A percentile compares a stretch with the other conserved stretches of the same genome.
These are phyloP conservation scores for Gloeopeniophorella convolvens DNA, from an alignment of 768 basidiomycete genomes.

Conservation along the genomic window DNA sequence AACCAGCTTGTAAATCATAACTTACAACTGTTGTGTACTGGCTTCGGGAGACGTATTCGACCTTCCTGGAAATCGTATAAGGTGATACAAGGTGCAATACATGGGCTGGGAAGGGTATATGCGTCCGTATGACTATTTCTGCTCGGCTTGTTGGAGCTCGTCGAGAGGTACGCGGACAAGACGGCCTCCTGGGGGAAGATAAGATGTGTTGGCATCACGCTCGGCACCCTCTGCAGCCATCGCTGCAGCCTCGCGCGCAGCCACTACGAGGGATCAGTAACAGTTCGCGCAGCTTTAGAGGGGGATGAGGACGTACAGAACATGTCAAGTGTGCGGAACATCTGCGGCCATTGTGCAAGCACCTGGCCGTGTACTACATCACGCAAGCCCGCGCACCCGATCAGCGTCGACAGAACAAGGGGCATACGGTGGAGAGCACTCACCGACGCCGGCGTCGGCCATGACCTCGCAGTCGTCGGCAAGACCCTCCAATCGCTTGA, in stretches of 20 bases:
- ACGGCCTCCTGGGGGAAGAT: slow-evolving; percentile 42
- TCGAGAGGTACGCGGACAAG: slow-evolving; percentile 72
- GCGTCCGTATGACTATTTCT: slow-evolving; percentile 15
- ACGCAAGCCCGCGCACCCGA: no score
- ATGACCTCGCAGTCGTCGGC: slow-evolving; percentile 73
- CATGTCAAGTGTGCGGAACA: slow-evolving; percentile 68
- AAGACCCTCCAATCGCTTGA: slow-evolving; percentile 61
- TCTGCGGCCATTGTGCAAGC: slow-evolving; percentile 73
- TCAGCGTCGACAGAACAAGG: no score
- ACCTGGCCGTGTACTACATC: slow-evolving; percentile 71
- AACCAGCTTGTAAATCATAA: slow-evolving; percentile 5
- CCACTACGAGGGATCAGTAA: slow-evolving; percentile 34
- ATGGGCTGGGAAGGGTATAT: background rate
- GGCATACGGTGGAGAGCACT: background rate
- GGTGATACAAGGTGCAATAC: background rate
- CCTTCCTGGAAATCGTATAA: no score
- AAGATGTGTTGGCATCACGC: background rate
- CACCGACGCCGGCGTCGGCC: slow-evolving; percentile 71
- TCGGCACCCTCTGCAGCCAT: slow-evolving; percentile 24
- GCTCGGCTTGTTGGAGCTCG: slow-evolving; percentile 40
- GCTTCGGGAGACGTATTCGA: no score
- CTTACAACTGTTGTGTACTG: background rate
- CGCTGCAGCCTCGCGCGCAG: slow-evolving; percentile 35
- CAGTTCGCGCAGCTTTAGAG: background rate
- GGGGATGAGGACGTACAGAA: slow-evolving; percentile 46